phyloP scores from a whole-genome alignment of 1,284 basidiomycete genomes.

The Tetrapyrgos nigripes region DNA sequence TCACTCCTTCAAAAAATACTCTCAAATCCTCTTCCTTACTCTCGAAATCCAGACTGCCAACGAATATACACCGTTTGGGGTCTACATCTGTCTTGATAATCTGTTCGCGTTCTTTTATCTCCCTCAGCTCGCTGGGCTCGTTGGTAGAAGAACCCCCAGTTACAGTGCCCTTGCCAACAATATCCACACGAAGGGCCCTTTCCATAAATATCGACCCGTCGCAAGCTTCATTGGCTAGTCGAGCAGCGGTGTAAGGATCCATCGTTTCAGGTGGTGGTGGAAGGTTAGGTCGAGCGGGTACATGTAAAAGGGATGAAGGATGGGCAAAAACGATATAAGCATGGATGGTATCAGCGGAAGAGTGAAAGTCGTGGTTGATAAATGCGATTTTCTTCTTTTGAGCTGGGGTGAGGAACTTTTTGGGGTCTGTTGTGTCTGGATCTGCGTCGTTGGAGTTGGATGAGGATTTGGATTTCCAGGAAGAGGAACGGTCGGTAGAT shows the following conservation, averaged over 20 bases:
- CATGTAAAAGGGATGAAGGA: conserved; percentile 48
- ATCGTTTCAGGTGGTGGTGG: conserved; percentile 60
- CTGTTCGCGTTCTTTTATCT: conserved; percentile 16
- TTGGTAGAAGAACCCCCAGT: conserved; percentile 7
- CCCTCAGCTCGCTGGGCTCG: conserved; percentile 2
- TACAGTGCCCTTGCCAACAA: conserved; percentile 49
- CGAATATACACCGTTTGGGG: conserved; percentile 87
- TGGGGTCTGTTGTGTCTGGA: conserved; percentile 54
- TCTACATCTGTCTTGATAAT: conserved; percentile 45
- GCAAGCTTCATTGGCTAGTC: conserved; percentile 62
- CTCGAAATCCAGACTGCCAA: conserved; percentile 94
- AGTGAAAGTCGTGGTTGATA: conserved; percentile 90
- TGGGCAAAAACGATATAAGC: conserved; percentile 91
- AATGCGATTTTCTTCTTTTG: conserved; percentile 97
- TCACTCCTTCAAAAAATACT: conserved; percentile 84
- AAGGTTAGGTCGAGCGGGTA: conserved; percentile 46
- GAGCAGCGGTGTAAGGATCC: conserved; percentile 80
- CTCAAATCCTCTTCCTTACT: conserved; percentile 91
- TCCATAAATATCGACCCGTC: conserved; percentile 82
- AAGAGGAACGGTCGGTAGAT: conserved; percentile 65
- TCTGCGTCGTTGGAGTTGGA: conserved; percentile 46
- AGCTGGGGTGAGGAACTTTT: conserved; percentile 76
- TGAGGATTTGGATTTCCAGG: conserved; percentile 61
- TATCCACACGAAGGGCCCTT: conserved; percentile 78
- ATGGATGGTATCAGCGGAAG: conserved; percentile 73